phyloP scores from a whole-genome alignment of 257 asterid species.

The Cruciata laevipes region DNA sequence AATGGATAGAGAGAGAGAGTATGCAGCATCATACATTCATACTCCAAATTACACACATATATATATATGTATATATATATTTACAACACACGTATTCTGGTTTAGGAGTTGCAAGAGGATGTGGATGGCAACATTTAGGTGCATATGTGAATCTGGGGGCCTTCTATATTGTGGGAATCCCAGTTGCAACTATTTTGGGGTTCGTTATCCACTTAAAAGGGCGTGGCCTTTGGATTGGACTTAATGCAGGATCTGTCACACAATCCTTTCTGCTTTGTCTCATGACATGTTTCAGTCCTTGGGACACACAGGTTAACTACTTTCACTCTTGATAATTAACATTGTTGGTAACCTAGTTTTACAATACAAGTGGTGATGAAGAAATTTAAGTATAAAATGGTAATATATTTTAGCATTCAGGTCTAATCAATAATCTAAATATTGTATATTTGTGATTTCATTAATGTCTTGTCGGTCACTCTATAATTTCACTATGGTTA shows the following conservation, averaged over 20 bases:
- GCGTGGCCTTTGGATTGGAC: slow-evolving; percentile 56
- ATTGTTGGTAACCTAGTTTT: not conserved
- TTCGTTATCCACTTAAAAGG: slow-evolving; percentile 37
- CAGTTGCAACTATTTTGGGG: slow-evolving; percentile 36
- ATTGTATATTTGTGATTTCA: too few species aligned
- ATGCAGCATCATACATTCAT: not conserved
- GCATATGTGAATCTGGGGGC: slow-evolving; percentile 59
- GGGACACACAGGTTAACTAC: slow-evolving; percentile 47
- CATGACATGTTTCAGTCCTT: slow-evolving; percentile 37
- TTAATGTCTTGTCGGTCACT: too few species aligned
- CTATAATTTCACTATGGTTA: too few species aligned
- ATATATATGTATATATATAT: too few species aligned
- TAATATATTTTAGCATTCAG: too few species aligned
- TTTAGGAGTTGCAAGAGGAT: slow-evolving; percentile 59
- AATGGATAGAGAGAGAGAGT: too few species aligned
- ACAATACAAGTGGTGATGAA: too few species aligned
- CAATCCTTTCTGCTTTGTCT: slow-evolving; percentile 33
- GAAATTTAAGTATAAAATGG: too few species aligned
- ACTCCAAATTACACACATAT: not conserved
- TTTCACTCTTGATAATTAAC: too few species aligned
- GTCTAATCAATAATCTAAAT: too few species aligned
- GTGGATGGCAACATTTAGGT: slow-evolving; percentile 65
- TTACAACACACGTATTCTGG: not conserved
- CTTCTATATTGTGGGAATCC: slow-evolving; percentile 47
- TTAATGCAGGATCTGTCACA: slow-evolving; percentile 38